A percentile compares a stretch with the other conserved stretches of the same genome.
Conservation (phyloP, 1,139 yeast genomes). For the Trichomonascaceae sp. region DNA sequence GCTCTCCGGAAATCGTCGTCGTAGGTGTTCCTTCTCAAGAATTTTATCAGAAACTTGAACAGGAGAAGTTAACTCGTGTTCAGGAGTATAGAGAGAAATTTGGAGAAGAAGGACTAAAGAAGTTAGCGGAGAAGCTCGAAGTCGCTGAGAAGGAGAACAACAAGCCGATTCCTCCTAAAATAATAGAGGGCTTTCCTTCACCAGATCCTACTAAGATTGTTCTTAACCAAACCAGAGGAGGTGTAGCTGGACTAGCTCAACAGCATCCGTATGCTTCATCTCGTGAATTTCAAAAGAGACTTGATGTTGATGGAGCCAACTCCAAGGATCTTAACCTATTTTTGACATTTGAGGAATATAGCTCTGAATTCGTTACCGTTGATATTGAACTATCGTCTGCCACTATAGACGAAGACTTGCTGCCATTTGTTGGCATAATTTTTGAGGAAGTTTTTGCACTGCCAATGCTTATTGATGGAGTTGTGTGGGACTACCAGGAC, state of each 20-base stretch:
- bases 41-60: conserved; percentile 49
- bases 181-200: conserved; percentile 39
- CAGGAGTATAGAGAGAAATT: conserved; percentile 45
- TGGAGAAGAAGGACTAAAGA: conserved; percentile 57
- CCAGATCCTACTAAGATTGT: conserved; percentile 73
- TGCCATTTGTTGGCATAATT: conserved; percentile 60
- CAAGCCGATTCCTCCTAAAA: conserved; percentile 62
- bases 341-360: conserved; percentile 71
- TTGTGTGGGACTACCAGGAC: conserved; percentile 57
- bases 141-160: conserved; percentile 66
- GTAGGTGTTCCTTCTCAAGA: conserved; percentile 68
- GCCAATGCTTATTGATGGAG: conserved; percentile 64
- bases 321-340: conserved; percentile 34
- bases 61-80: conserved; percentile 45
- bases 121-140: conserved; percentile 46
- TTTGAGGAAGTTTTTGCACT: conserved; percentile 62
- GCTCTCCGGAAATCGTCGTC: conserved; percentile 66
- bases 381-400: conserved; percentile 52
- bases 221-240: conserved; percentile 63
- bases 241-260: conserved; percentile 7
- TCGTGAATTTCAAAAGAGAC: conserved; percentile 25
- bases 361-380: conserved; percentile 75
- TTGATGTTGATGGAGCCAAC: conserved; percentile 6
- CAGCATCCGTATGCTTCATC: not conserved
- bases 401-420: conserved; percentile 48